Conservation (phyloP, 805 yeast species). For the Metschnikowia chrysomelidarum region DNA sequence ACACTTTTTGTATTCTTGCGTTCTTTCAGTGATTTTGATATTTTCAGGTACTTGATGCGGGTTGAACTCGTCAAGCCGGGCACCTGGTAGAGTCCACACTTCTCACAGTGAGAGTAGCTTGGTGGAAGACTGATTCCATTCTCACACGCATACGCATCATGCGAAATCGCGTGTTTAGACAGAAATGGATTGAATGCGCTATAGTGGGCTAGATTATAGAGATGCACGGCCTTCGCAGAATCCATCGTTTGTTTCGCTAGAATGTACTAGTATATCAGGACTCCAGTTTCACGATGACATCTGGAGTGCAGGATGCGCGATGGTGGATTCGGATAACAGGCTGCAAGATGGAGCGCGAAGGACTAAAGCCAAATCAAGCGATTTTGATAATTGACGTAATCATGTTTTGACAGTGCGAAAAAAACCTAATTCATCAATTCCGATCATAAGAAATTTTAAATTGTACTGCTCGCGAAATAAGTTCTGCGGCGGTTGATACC, state of each 20-base stretch:
- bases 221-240: slow-evolving; percentile 19
- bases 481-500: too few species aligned
- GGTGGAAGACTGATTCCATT: slow-evolving; percentile 31
- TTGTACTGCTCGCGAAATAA: too few species aligned
- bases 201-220: slow-evolving; percentile 31
- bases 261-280: neutral
- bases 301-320: slow-evolving; percentile 6
- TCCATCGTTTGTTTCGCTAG: slow-evolving; percentile 9
- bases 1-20: slow-evolving; percentile 1
- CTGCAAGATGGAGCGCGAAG: too few species aligned
- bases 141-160: slow-evolving; percentile 22
- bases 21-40: slow-evolving; percentile 3
- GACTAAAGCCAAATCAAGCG: too few species aligned
- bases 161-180: slow-evolving; percentile 24
- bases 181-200: slow-evolving; percentile 26
- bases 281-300: too few species aligned
- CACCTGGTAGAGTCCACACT: slow-evolving; percentile 31
- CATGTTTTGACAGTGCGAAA: too few species aligned
- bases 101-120: slow-evolving; percentile 25
- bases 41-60: slow-evolving; percentile 22
- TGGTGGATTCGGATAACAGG: too few species aligned
- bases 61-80: slow-evolving; percentile 34
- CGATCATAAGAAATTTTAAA: too few species aligned
- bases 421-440: too few species aligned
- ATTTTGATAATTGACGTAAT: too few species aligned